These are phyloP conservation scores for Thalassiosira hispida DNA, from an alignment of 352 stramenopile species.

Conservation along the genomic window DNA sequence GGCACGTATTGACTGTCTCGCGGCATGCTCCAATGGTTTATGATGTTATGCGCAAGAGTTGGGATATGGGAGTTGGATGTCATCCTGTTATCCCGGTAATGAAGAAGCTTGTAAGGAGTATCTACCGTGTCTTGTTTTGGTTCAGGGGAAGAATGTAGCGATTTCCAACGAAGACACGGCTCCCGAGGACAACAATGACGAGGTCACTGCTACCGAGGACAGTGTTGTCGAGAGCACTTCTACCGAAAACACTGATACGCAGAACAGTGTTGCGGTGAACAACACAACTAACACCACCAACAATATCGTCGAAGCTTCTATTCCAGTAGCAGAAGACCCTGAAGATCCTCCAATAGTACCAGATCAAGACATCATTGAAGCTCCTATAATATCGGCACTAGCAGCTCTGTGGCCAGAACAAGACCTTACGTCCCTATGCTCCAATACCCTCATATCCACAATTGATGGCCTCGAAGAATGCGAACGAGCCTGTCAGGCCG, in stretches of 20 bases:
- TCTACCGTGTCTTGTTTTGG: slow-evolving; percentile 16
- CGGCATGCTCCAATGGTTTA: slow-evolving; percentile 16
- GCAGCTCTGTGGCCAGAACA: background rate
- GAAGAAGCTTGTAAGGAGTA: slow-evolving; percentile 28
- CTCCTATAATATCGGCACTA: no score
- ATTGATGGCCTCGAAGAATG: background rate
- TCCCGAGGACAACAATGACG: background rate
- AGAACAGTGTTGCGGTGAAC: no score
- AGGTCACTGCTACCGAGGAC: background rate
- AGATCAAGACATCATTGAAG: no score
- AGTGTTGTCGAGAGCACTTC: no score
- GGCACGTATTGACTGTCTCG: slow-evolving; percentile 15
- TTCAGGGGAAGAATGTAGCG: background rate
- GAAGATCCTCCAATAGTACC: no score
- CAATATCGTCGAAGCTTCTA: no score
- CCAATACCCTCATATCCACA: background rate
- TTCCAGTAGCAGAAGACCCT: no score
- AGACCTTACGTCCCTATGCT: background rate
- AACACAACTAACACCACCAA: no score
- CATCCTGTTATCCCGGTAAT: slow-evolving; percentile 31
- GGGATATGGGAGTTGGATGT: slow-evolving; percentile 20
- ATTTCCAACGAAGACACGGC: background rate
- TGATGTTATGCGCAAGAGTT: slow-evolving; percentile 31
- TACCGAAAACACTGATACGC: no score
- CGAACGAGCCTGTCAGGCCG: background rate